Evolutionary conservation across 768 basidiomycete species (phyloP).

Genomic region (Sporobolomyces pararoseus): DNA sequence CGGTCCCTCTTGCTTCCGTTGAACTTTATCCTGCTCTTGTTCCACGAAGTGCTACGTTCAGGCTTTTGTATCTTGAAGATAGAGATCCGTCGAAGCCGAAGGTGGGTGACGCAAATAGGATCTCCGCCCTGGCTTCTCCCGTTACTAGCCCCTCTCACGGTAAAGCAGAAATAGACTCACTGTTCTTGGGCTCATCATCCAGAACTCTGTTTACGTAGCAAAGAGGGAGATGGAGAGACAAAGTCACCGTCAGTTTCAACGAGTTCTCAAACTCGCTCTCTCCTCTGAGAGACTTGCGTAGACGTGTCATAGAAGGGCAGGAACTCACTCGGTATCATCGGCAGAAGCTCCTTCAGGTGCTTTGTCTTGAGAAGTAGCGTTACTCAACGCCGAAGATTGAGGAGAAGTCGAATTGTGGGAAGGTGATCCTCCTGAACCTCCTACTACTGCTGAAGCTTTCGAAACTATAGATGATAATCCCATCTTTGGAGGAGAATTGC

Average conservation of each 20-base stretch:
- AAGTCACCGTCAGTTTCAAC: conserved; percentile 17
- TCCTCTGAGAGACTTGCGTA: no score
- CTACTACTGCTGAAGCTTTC: background rate
- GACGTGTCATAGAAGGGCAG: no score
- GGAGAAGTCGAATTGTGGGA: background rate
- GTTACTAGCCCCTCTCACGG: conserved; percentile 59
- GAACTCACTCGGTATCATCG: conserved; percentile 32
- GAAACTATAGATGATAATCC: conserved; percentile 24
- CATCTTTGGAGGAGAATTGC: background rate
- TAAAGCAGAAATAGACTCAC: conserved; percentile 58
- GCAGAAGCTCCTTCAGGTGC: conserved; percentile 38
- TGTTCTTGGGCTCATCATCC: conserved; percentile 43
- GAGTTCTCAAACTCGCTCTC: no score
- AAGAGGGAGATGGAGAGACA: background rate
- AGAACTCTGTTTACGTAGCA: conserved; percentile 14
- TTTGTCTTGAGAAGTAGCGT: conserved; percentile 19
- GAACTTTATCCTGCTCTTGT: no score
- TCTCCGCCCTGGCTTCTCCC: conserved; percentile 46
- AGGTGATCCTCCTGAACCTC: background rate
- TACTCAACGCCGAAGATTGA: background rate
- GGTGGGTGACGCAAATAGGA: conserved; percentile 13
- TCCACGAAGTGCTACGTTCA: no score
- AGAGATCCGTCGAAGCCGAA: no score
- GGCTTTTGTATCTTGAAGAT: no score
- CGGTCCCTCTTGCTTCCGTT: no score